Conservation (phyloP, 257 asterid genomes). For the Penstemon newberryi region DNA sequence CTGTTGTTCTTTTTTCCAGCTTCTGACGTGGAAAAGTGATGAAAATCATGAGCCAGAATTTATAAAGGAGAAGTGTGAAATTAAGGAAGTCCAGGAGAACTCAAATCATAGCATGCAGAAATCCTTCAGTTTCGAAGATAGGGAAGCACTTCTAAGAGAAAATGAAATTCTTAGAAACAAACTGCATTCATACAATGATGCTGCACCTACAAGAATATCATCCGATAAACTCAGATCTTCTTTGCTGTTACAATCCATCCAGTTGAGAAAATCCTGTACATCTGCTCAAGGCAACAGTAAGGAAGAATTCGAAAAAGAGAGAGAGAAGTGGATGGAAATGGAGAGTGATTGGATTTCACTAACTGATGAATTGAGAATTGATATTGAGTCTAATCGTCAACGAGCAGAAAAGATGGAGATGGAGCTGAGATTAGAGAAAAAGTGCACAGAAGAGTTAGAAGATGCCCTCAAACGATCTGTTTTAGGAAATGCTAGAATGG, state of each 20-base stretch:
- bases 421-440: constrained; percentile 79
- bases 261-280: constrained; percentile 65
- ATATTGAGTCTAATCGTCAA: constrained; percentile 68
- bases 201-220: constrained; percentile 54
- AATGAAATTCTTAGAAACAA: constrained; percentile 61
- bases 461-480: constrained; percentile 82
- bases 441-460: constrained; percentile 76
- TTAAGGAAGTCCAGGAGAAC: constrained; percentile 44
- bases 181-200: constrained; percentile 49
- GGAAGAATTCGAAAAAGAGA: constrained; percentile 84
- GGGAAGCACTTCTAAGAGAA: constrained; percentile 71
- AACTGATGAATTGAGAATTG: constrained; percentile 88
- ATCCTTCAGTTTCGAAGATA: constrained; percentile 52
- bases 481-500: constrained; percentile 79
- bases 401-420: constrained; percentile 70
- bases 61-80: constrained; percentile 42
- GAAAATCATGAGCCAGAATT: constrained; percentile 38
- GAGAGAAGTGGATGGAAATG: constrained; percentile 90
- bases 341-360: constrained; percentile 97
- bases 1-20: constrained; percentile 30
- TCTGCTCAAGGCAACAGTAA: constrained; percentile 38
- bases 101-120: constrained; percentile 18
- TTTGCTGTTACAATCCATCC: constrained; percentile 77
- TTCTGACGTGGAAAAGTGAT: constrained; percentile 40
- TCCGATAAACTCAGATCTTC: constrained; percentile 70